Evolutionary conservation across 2,329 filamentous ascomycete genomes (phyloP), one percentile per base, ranked within the genome.

Genomic region (Fusarium coffeatum): DNA sequence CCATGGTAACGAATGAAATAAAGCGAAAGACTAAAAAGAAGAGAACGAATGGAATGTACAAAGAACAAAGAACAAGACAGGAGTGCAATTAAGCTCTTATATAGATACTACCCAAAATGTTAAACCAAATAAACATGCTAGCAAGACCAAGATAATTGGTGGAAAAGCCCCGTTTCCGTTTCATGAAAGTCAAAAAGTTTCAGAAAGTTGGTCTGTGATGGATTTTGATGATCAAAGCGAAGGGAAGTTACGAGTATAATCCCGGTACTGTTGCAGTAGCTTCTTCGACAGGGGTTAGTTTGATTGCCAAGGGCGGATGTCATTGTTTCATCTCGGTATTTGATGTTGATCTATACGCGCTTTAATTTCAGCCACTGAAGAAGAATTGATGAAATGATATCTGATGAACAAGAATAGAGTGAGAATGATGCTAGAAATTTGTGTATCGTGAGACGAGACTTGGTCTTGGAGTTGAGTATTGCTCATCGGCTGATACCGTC

Each of bases 1-100:
- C 57, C 72, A 74, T 74, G 20, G 40, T 42, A 63, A 30, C 22
- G 59, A 57, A 28, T 28, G 47, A 25, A 50, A 9, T 23, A 1
- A 37, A 53, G 37, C 15, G 46, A 55, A 48, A 40, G 23, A 46
- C 22, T 37, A 16, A 18, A 42, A 51, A 40, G 9, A 15, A 34
- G 13, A 27, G 34, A 27, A 20, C 13, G 23, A 43, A 22, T 23
- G 9, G 25, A 23, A 37, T n/a, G 34, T 8, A 15, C 42, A 57
- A 41, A 2, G 59, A 62, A 71, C n/a, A 28, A 28, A 46, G 60
- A 41, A 3, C 6, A 16, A 13, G 8, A 13, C 1, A 3, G 28
- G 4, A 12, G 13, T 51, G 6, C 6, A 15, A 5, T 20, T 11
- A 15, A 50, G n/a, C 62, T 37, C 25, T 67, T 58, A 57, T 65